Conservation (phyloP, 169 alveolate species). For the Plasmodium vivax region DNA sequence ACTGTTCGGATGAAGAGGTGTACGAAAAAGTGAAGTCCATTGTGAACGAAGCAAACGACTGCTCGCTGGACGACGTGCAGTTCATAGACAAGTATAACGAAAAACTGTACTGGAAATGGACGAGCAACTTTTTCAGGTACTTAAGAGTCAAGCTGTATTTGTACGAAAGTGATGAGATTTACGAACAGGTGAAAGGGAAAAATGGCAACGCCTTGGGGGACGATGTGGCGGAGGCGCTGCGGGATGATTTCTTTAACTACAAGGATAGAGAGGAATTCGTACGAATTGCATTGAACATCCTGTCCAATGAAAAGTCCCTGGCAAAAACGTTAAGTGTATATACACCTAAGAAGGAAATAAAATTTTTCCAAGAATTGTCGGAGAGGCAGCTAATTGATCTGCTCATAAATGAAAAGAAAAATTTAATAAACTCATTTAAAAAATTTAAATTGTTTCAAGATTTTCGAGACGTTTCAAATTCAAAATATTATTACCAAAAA, state of each 20-base stretch:
- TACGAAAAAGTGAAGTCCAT: constrained; percentile 21
- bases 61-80: constrained; percentile 46
- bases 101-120: constrained; percentile 70
- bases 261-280: constrained; percentile 46
- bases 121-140: constrained; percentile 33
- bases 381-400: constrained; percentile 1
- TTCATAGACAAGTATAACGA: constrained; percentile 17
- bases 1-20: not conserved
- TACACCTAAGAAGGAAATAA: constrained; percentile 21
- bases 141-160: constrained; percentile 40
- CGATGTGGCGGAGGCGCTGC: not conserved
- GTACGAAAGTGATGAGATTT: constrained; percentile 55
- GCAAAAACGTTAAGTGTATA: constrained; percentile 9
- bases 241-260: constrained; percentile 20
- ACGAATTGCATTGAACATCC: constrained; percentile 20
- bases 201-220: not conserved
- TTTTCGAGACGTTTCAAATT: constrained; percentile 69
- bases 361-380: constrained; percentile 58
- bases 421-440: constrained; percentile 53
- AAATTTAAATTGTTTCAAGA: constrained; percentile 38
- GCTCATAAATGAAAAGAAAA: constrained; percentile 24
- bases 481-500: constrained; percentile 68
- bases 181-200: constrained; percentile 5
- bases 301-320: constrained; percentile 38
- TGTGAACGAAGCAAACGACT: constrained; percentile 50